Evolutionary conservation across 2,329 filamentous ascomycete genomes (phyloP), one percentile per base, ranked within the genome.

Genomic region (Stagonosporopsis cucurbitacearum): DNA sequence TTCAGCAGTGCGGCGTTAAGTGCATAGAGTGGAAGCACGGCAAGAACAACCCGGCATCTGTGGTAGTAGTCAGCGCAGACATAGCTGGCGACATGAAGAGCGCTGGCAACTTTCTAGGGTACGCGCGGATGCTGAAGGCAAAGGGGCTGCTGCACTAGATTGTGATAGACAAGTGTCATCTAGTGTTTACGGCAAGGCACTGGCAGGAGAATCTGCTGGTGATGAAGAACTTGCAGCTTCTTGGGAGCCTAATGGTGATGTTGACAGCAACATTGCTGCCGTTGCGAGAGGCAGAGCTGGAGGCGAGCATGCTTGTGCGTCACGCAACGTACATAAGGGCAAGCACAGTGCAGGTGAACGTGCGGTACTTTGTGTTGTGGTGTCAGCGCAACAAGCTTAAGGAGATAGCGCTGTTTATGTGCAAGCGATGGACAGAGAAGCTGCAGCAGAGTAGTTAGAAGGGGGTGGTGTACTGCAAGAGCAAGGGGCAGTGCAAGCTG

Each of bases 401-500:
- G 12, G 39, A 57, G 25, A 55, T 6, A 43, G 50, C 46, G 32
- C 3, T 62, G 19, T 28, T 19, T 4, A 43, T 43, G 11, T 30
- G 26, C 12, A 11, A 15, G 20, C 15, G n/a, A 5, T n/a, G 19
- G 15, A 26, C 47, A 28, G n/a, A 25, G 13, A 6, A 30, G 42
- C 51, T 63, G 22, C 46, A n/a, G 19, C 4, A 42, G 36, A 45
- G 9, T 11, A 19, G 15, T 44, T 36, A 58, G 45, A 62, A 62
- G 37, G 41, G 54, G 17, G 60, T 61, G 44, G 59, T 65, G 40
- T 66, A 66, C 43, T 60, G 46, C 46, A 28, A 23, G 5, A 63
- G 55, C 35, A 59, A 57, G 28, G 26, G 9, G 44, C 37, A 60
- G 47, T 60, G 44, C 35, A 28, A 66, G 28, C 5, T 33, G 12